Evolutionary conservation across 805 yeast species (phyloP), one percentile per base, ranked within the genome.

Genomic region (Metschnikowia kofuensis): DNA sequence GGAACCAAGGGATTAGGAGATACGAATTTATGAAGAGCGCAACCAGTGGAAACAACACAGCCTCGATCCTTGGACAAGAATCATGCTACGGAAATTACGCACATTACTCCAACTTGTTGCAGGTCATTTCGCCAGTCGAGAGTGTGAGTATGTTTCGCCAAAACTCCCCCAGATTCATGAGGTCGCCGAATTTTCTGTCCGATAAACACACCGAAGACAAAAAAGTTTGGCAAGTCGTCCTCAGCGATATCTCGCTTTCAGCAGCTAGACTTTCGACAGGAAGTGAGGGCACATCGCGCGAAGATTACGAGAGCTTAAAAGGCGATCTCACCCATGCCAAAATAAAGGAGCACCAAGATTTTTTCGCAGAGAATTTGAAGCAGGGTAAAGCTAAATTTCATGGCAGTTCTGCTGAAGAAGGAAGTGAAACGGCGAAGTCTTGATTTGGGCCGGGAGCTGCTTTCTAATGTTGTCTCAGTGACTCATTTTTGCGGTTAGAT

Each of bases 181-280:
- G 51, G 27, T 39, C 47, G 10, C 47, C 44, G 10, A 37, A 35
- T 7, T 40, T 35, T n/a, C 31, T 27, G 21, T 10, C 26, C 13
- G 50, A 45, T n/a, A 36, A 34, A 10, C 27, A 16, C 10, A 29
- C 40, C 16, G 52, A 43, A 9, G 53, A 43, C 26, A 34, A 35
- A 15, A 47, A 47, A 32, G 58, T 59, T 8, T 69, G 74, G 75
- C 61, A 64, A 40, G 54, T 58, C 7, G 68, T 69, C 1, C 53
- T 63, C 34, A 68, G 67, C 51, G 72, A 66, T 26, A 61, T 64
- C 28, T 65, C 72, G n/a, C 56, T 68, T 44, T 56, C 67, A 11
- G 74, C 74, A 0, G 75, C 74, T 4, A 52, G 69, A 31, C 57
- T 67, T 2, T 68, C 75, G 2, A 65, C 69, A 10, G 74, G 74